Evolutionary conservation across 148 eudicot species (phyloP).

Genomic region (Heliosperma pusillum): DNA sequence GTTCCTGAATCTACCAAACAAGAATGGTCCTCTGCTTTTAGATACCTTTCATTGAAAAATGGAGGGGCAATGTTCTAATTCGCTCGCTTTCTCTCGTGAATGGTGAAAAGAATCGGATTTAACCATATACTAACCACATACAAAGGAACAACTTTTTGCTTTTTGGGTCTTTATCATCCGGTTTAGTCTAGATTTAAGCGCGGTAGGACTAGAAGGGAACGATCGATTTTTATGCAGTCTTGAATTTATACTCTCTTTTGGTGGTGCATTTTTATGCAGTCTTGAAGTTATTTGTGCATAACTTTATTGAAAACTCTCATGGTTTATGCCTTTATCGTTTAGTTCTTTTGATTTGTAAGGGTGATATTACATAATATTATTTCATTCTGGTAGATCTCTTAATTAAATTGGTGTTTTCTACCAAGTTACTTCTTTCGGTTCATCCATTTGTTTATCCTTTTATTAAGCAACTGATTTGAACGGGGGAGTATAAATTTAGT

Average conservation of each 20-base stretch:
- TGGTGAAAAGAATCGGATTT: not conserved
- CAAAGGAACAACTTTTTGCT: not conserved
- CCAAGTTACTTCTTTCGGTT: too few species aligned
- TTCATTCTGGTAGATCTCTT: too few species aligned
- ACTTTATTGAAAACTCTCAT: constrained; percentile 9
- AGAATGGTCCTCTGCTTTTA: constrained; percentile 48
- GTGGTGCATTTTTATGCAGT: not conserved
- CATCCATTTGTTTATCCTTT: too few species aligned
- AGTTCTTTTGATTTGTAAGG: constrained; percentile 7
- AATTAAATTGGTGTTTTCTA: too few species aligned
- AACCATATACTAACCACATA: constrained; percentile 13
- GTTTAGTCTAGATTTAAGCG: not conserved
- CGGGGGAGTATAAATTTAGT: too few species aligned
- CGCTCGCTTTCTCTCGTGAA: not conserved
- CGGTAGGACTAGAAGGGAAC: not conserved
- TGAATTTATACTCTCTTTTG: too few species aligned
- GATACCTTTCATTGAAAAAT: constrained; percentile 28
- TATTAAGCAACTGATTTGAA: too few species aligned
- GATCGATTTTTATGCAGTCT: not conserved
- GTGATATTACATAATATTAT: too few species aligned
- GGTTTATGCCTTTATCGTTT: not conserved
- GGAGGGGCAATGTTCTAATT: not conserved
- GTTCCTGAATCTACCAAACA: constrained; percentile 34
- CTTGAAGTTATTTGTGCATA: constrained; percentile 20
- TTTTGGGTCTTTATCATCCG: not conserved